Conservation (phyloP, 2,329 filamentous ascomycete genomes). For the Calonectria pteridis region DNA sequence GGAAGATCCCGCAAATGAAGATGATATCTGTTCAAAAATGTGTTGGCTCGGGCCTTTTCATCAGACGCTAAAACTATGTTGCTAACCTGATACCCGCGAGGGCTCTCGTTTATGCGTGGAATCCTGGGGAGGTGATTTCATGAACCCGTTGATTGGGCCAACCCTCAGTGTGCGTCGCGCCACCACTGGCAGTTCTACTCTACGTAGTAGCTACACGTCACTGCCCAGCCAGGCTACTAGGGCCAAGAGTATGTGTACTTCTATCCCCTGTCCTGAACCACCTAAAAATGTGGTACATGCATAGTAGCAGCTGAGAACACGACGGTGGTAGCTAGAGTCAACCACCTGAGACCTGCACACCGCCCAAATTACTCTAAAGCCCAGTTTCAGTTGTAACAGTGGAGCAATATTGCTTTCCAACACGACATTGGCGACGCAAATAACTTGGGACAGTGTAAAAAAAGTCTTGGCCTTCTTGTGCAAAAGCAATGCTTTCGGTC, state of each 20-base stretch:
- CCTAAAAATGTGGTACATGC: background rate
- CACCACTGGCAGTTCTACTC: background rate
- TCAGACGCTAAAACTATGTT: too few relatives aligned
- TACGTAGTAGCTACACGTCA: background rate
- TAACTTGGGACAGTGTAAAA: background rate
- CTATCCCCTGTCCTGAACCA: background rate
- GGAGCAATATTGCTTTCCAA: background rate
- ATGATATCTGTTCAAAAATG: too few relatives aligned
- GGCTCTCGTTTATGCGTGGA: too few relatives aligned
- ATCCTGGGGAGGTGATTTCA: too few relatives aligned
- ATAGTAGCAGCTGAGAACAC: background rate
- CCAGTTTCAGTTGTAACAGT: background rate
- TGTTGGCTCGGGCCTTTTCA: too few relatives aligned
- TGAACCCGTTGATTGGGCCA: background rate
- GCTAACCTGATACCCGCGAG: too few relatives aligned
- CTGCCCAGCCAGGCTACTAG: background rate
- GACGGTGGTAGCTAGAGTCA: background rate
- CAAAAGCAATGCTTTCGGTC: background rate
- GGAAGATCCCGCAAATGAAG: too few relatives aligned
- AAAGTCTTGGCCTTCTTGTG: background rate
- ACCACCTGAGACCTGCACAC: background rate
- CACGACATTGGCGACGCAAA: background rate
- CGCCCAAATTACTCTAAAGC: background rate
- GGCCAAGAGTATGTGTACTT: background rate
- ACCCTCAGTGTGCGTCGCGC: background rate